These are phyloP conservation scores for Cubamyces lactineus DNA, from an alignment of 768 basidiomycete genomes.

Conservation along the genomic window DNA sequence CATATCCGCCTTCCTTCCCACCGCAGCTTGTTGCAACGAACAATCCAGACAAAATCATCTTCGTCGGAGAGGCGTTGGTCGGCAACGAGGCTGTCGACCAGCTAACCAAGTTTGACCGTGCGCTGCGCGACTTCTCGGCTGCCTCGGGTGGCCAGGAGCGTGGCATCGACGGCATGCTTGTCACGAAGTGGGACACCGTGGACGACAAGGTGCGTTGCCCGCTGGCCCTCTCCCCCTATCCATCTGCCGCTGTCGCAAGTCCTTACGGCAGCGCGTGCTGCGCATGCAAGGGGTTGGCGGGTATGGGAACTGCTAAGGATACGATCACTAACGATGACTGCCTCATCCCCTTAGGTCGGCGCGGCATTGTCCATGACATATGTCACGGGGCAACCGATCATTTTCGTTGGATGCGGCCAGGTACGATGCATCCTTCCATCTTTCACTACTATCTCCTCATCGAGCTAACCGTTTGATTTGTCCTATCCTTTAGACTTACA, in stretches of 20 bases:
- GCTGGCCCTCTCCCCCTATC: background rate
- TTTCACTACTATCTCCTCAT: background rate
- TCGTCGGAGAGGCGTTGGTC: conserved; percentile 97
- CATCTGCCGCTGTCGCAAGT: background rate
- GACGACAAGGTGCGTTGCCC: conserved; percentile 79
- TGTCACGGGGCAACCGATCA: conserved; percentile 96
- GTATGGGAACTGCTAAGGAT: background rate
- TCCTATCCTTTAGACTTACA: conserved; percentile 74
- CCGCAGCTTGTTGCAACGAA: conserved; percentile 87
- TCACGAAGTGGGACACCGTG: conserved; percentile 99
- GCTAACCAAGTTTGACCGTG: conserved; percentile 93
- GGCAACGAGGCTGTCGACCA: conserved; percentile 99
- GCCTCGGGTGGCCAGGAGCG: conserved; percentile 71
- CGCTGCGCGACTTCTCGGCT: conserved; percentile 89
- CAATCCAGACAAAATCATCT: conserved; percentile 95
- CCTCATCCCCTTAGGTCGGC: conserved; percentile 68
- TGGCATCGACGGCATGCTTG: conserved; percentile 97
- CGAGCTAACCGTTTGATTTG: background rate
- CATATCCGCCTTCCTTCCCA: background rate
- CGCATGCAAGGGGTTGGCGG: no score
- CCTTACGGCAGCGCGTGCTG: background rate
- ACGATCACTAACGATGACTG: background rate
- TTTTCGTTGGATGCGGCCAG: conserved; percentile 98
- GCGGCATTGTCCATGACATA: conserved; percentile 99
- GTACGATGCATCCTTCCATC: conserved; percentile 44